Conservation (phyloP, 495 filamentous ascomycete genomes). For the Aspergillus incahuasiensis region DNA sequence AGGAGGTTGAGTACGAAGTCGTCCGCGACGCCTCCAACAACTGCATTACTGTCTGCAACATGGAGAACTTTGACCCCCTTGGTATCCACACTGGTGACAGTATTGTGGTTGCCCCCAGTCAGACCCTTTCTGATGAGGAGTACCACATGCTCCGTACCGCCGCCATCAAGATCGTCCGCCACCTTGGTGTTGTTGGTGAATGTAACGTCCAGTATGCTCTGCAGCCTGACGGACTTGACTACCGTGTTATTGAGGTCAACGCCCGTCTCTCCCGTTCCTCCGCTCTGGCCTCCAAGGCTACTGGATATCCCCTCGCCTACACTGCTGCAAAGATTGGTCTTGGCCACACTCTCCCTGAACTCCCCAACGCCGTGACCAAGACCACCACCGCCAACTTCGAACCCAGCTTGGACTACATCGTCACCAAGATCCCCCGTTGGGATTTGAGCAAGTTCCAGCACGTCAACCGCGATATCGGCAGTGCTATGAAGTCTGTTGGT, state of each 20-base stretch:
- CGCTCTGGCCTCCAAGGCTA: constrained; percentile 92
- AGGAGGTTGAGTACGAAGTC: constrained; percentile 97
- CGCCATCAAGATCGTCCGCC: constrained; percentile 92
- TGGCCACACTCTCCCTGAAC: constrained; percentile 87
- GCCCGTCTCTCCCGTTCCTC: constrained; percentile 93
- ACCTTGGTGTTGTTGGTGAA: constrained; percentile 93
- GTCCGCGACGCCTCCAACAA: constrained; percentile 92
- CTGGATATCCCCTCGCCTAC: constrained; percentile 92
- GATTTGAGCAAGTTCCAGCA: constrained; percentile 98
- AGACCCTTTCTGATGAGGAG: constrained; percentile 94
- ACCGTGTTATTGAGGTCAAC: constrained; percentile 97
- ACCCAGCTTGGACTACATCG: constrained; percentile 92
- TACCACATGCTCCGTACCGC: constrained; percentile 98
- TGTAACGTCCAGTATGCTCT: constrained; percentile 98
- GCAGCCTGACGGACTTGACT: constrained; percentile 90
- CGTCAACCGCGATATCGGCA: constrained; percentile 94
- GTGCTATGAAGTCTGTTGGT: constrained; percentile 96
- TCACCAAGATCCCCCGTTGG: constrained; percentile 98
- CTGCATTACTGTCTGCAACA: constrained; percentile 98
- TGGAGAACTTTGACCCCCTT: constrained; percentile 98
- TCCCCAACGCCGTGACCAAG: constrained; percentile 96
- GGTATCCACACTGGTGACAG: constrained; percentile 97
- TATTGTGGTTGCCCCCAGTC: constrained; percentile 92
- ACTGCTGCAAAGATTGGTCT: constrained; percentile 96
- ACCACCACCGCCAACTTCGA: constrained; percentile 99